A percentile compares a stretch with the other conserved stretches of the same genome.
phyloP scores from a whole-genome alignment of 2,329 filamentous ascomycete species.

The Aspergillus alliaceus region DNA sequence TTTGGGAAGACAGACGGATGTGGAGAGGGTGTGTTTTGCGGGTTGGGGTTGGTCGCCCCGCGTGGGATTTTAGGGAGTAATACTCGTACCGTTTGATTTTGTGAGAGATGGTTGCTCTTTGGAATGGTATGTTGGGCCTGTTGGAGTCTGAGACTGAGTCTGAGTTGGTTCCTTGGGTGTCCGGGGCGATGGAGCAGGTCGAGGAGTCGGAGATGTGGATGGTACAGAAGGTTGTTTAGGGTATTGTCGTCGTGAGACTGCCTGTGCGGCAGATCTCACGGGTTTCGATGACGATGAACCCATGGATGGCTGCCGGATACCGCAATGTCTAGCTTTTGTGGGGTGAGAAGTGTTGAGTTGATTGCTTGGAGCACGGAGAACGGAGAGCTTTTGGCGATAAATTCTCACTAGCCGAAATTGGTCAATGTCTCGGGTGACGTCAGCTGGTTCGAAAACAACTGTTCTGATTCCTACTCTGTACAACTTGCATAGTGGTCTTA shows the following conservation, averaged over 20 bases:
- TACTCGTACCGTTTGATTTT: conserved; percentile 35
- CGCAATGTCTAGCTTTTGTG: background rate
- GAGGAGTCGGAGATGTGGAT: conserved; percentile 35
- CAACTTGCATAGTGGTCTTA: background rate
- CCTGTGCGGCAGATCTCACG: conserved; percentile 48
- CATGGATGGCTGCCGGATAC: conserved; percentile 43
- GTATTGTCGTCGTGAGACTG: conserved; percentile 56
- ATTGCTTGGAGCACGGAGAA: background rate
- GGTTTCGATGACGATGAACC: conserved; percentile 61
- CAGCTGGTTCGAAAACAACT: conserved; percentile 4
- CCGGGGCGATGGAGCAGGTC: conserved; percentile 9
- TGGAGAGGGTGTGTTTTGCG: too few species aligned
- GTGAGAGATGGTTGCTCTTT: conserved; percentile 33
- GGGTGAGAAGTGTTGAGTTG: background rate
- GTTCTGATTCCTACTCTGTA: background rate
- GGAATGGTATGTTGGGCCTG: conserved; percentile 36
- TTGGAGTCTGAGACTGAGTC: background rate
- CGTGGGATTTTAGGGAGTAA: background rate
- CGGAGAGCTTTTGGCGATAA: background rate
- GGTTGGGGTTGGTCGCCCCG: too few species aligned
- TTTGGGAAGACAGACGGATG: background rate
- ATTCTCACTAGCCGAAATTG: conserved; percentile 17
- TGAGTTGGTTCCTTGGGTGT: conserved; percentile 8
- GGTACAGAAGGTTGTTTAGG: conserved; percentile 54
- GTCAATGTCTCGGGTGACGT: conserved; percentile 19